Evolutionary conservation across 257 asterid genomes (phyloP).

Genomic region (Petrea volubilis): DNA sequence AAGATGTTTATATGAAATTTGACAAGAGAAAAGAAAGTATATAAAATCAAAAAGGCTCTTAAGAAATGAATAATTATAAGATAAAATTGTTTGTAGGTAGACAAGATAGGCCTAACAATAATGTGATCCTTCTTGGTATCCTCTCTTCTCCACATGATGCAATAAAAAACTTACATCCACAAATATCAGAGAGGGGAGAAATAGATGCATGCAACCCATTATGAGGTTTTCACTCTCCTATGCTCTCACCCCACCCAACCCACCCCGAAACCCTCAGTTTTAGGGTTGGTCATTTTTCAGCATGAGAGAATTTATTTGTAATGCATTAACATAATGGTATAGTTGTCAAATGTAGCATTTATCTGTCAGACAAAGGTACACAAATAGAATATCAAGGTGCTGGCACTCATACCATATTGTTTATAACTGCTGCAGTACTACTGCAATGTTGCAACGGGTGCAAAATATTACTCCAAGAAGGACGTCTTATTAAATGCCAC

Average conservation of each 20-base stretch:
- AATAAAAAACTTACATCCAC: neutral
- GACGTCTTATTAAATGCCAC: slow-evolving; percentile 33
- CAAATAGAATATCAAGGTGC: neutral
- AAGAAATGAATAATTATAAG: neutral
- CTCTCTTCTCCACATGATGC: neutral
- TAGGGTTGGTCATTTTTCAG: no score
- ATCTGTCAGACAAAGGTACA: slow-evolving; percentile 1
- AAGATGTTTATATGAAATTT: neutral
- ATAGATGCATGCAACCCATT: neutral
- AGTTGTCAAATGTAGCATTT: neutral
- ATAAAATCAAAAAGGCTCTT: neutral
- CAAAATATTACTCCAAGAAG: slow-evolving; percentile 50
- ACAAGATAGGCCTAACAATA: neutral
- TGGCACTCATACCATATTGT: neutral
- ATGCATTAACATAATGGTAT: no score
- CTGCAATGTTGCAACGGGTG: slow-evolving; percentile 41
- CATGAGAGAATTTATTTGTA: no score
- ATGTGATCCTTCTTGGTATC: neutral
- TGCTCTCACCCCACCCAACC: no score
- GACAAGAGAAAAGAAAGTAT: neutral
- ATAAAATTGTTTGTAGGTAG: neutral
- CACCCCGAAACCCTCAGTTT: no score
- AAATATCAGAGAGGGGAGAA: neutral
- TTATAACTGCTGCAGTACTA: slow-evolving; percentile 46
- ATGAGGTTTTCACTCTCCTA: neutral